Conservation (phyloP, 1,284 basidiomycete genomes). For the Laetiporus sulphureus region DNA sequence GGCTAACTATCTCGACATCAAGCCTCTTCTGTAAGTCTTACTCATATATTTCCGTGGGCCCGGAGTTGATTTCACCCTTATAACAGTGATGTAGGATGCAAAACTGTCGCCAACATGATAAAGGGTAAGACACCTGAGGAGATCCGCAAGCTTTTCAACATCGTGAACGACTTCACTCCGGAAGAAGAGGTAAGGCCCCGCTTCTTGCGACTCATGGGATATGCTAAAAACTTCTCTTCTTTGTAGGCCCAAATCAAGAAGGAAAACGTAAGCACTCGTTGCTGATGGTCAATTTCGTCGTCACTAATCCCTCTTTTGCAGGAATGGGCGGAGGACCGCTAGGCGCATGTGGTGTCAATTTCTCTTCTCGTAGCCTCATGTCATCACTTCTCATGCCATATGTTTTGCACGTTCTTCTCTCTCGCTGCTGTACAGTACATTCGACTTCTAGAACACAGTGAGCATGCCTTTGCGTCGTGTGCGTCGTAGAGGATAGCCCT, state of each 20-base stretch:
- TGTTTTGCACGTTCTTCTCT: background rate
- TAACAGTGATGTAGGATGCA: constrained; percentile 93
- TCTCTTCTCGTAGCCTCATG: background rate
- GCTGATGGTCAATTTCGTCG: background rate
- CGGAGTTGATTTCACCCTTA: background rate
- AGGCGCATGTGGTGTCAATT: background rate
- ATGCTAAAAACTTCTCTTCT: constrained; percentile 3
- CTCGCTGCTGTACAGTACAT: too few relatives aligned
- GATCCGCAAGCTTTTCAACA: constrained; percentile 96
- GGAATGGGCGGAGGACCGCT: constrained; percentile 78
- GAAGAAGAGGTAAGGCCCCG: constrained; percentile 82
- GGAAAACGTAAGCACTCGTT: constrained; percentile 76
- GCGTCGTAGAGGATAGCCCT: too few relatives aligned
- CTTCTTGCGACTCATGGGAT: background rate
- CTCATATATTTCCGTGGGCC: background rate
- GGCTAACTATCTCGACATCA: constrained; percentile 99
- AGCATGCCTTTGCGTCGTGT: too few relatives aligned
- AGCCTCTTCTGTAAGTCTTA: constrained; percentile 84
- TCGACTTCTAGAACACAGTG: too few relatives aligned
- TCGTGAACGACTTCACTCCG: constrained; percentile 97
- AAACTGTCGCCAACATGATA: constrained; percentile 99
- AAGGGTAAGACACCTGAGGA: constrained; percentile 97
- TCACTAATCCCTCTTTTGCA: constrained; percentile 6
- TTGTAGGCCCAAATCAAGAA: constrained; percentile 95
- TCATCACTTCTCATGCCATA: background rate